phyloP scores from a whole-genome alignment of 2,329 filamentous ascomycete genomes.

The Pezizomycotina sp. region DNA sequence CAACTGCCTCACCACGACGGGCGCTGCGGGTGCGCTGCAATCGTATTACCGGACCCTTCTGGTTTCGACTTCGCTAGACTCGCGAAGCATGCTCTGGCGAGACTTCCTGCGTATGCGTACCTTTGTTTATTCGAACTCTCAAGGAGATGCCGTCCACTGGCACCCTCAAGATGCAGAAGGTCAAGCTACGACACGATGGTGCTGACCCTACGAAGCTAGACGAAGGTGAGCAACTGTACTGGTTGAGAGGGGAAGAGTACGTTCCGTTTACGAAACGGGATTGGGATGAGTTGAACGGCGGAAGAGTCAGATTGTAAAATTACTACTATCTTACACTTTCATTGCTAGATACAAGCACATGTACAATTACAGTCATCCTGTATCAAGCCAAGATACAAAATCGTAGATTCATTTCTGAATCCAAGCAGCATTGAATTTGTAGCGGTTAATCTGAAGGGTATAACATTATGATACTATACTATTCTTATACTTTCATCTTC shows the following conservation, averaged over 20 bases:
- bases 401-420: too few relatives aligned
- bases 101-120: conserved; percentile 62
- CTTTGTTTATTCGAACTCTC: conserved; percentile 58
- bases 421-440: too few relatives aligned
- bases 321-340: too few relatives aligned
- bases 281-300: conserved; percentile 51
- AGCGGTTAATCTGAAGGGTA: too few relatives aligned
- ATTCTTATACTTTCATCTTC: too few relatives aligned
- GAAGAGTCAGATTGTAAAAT: conserved; percentile 50
- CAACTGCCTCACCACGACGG: conserved; percentile 65
- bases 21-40: conserved; percentile 62
- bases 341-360: too few relatives aligned
- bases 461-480: too few relatives aligned
- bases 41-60: conserved; percentile 40
- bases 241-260: conserved; percentile 53
- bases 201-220: conserved; percentile 44
- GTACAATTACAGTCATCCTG: too few relatives aligned
- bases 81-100: conserved; percentile 43
- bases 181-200: conserved; percentile 52
- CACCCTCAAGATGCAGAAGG: conserved; percentile 81
- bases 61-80: conserved; percentile 45
- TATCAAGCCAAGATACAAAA: too few relatives aligned
- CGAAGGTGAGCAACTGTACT: conserved; percentile 35
- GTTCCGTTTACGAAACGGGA: conserved; percentile 48
- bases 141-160: conserved; percentile 45